Percentiles rank a stretch among this genome's conserved stretches.
Conservation (phyloP, 805 yeast genomes). For the Pichia scutulata region DNA sequence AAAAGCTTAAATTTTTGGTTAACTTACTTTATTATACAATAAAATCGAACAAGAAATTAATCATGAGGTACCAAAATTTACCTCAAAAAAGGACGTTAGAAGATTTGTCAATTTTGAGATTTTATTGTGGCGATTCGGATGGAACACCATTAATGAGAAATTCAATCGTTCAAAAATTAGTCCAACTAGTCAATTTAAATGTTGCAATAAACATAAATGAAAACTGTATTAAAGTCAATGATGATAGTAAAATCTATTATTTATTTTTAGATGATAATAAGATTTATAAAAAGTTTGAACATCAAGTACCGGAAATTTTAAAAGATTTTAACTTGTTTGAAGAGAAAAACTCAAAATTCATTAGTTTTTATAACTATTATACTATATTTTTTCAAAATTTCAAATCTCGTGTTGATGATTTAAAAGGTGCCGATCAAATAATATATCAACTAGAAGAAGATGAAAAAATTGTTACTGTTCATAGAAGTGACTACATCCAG, state of each 20-base stretch:
- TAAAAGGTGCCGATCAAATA: slow-evolving; percentile 4
- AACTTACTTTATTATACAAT: not conserved
- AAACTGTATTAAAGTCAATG: not conserved
- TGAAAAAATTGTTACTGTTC: slow-evolving; percentile 3
- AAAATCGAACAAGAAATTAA: not conserved
- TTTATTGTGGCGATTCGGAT: slow-evolving; percentile 10
- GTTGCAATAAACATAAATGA: slow-evolving; percentile 3
- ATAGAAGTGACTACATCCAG: slow-evolving; percentile 1
- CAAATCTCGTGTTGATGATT: slow-evolving; percentile 5
- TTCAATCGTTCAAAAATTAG: slow-evolving; percentile 8
- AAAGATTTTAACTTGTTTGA: not conserved
- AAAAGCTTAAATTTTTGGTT: not conserved
- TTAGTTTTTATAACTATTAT: not conserved
- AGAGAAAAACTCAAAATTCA: not conserved
- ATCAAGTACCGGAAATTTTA: not conserved
- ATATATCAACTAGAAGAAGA: not conserved
- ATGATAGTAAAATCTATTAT: not conserved
- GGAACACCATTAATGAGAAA: not conserved
- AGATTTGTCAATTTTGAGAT: slow-evolving; percentile 8
- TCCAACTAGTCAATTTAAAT: not conserved
- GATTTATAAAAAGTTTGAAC: slow-evolving; percentile 2
- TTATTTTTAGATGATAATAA: slow-evolving; percentile 1
- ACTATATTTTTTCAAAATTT: not conserved
- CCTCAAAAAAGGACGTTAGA: slow-evolving; percentile 4
- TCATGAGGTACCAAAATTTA: not conserved